phyloP scores from a whole-genome alignment of 345 rosid species.

The Brassica nigra region DNA sequence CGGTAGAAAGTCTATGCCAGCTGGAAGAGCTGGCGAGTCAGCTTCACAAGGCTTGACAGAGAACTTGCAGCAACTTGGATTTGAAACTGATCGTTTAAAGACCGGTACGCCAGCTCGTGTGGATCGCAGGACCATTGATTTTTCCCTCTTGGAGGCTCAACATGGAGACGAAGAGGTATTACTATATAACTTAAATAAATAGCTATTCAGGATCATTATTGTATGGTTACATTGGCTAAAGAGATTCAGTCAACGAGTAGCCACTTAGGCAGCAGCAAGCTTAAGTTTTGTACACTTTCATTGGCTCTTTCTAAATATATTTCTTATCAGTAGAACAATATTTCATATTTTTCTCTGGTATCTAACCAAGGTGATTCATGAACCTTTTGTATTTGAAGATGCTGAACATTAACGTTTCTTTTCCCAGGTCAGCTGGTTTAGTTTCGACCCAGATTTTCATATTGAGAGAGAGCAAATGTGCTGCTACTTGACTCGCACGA shows the following conservation, averaged over 20 bases:
- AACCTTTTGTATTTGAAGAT: slow-evolving; percentile 25
- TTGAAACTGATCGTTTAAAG: slow-evolving; percentile 89
- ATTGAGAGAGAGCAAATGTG: slow-evolving; percentile 93
- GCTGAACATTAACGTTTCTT: slow-evolving; percentile 23
- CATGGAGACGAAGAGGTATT: slow-evolving; percentile 92
- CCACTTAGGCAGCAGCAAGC: neutral
- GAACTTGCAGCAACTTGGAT: slow-evolving; percentile 81
- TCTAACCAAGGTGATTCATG: slow-evolving; percentile 9
- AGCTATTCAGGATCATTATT: slow-evolving; percentile 12
- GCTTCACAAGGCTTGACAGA: slow-evolving; percentile 95
- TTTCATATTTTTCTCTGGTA: slow-evolving; percentile 13
- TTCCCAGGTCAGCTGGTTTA: slow-evolving; percentile 90
- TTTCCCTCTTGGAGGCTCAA: slow-evolving; percentile 85
- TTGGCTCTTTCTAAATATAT: neutral
- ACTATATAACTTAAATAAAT: slow-evolving; percentile 25
- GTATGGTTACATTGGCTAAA: slow-evolving; percentile 8
- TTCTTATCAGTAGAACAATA: neutral
- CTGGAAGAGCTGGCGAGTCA: slow-evolving; percentile 99
- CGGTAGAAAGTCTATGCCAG: slow-evolving; percentile 89
- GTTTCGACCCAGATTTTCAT: slow-evolving; percentile 89
- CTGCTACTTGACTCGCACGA: slow-evolving; percentile 93
- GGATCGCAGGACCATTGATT: slow-evolving; percentile 86
- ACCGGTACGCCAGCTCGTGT: slow-evolving; percentile 98
- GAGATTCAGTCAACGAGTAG: neutral
- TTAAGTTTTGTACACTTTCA: neutral